Evolutionary conservation across 164 flowering plant genomes (phyloP).

Genomic region (Chloranthus sessilifolius): DNA sequence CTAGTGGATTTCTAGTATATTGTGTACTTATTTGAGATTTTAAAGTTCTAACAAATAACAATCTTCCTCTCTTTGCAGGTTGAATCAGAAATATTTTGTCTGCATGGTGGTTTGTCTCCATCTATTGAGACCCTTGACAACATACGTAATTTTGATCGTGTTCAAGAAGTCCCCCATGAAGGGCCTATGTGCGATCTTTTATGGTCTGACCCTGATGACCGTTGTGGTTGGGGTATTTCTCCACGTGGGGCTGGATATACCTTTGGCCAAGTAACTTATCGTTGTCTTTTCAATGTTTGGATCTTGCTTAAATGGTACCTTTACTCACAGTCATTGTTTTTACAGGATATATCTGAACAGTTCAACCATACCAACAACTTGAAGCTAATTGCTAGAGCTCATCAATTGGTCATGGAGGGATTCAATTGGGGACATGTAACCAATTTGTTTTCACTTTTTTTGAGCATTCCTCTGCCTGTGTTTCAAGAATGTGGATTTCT

Average conservation of each 20-base stretch:
- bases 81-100: slow-evolving; percentile 94
- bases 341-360: slow-evolving; percentile 96
- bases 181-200: slow-evolving; percentile 97
- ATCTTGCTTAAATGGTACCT: neutral
- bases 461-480: neutral
- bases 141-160: slow-evolving; percentile 88
- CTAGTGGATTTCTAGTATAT: no score
- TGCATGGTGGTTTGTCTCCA: slow-evolving; percentile 95
- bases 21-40: no score
- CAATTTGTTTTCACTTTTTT: neutral
- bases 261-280: slow-evolving; percentile 65
- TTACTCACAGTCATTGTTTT: neutral
- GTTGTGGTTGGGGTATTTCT: slow-evolving; percentile 99
- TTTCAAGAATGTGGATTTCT: neutral
- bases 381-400: slow-evolving; percentile 96
- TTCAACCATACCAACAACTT: slow-evolving; percentile 88
- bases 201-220: slow-evolving; percentile 98
- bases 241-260: slow-evolving; percentile 98
- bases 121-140: slow-evolving; percentile 92
- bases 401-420: slow-evolving; percentile 98
- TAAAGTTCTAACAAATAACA: neutral
- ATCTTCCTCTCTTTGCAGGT: slow-evolving; percentile 36
- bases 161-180: slow-evolving; percentile 97
- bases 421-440: slow-evolving; percentile 97
- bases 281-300: neutral